Base-by-base conservation (phyloP, 257 asterid genomes). In the Nicotiana noctiflora region DNA sequence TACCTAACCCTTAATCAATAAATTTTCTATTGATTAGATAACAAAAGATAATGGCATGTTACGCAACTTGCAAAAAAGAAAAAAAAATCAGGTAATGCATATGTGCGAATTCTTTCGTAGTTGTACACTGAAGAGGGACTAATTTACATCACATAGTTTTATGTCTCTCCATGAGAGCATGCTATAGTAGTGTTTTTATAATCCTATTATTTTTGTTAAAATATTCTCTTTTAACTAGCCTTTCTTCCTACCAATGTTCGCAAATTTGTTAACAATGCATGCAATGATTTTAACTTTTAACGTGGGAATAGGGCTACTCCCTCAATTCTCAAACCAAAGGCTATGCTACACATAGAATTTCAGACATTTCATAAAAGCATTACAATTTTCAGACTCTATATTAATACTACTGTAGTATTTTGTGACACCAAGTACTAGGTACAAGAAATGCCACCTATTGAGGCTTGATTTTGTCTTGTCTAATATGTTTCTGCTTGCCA, bases 331-430 rank as follows among this genome's bases (percentile, higher is more conserved):
- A 51, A 51, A 51, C 56, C 56, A 23, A 49, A 44, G 78, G 40
- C 23, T 72, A 23, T 46, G 21, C 8, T 72, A 44, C 21, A 7
- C 44, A 72, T 72, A 46, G 25, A 23, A 49, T 6, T 72, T 23
- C 14, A 46, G 78, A 72, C 8, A 49, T 23, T 13, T 70, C 8
- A 12, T 70, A 6, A 72, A 72, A 72, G 23, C 78, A 72, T 72
- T 46, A 72, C 61, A 72, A 72, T 21, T 72, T 49, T 49, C 78
- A 74, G 37, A 72, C 21, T 21, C 77, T 72, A 74, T 59, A 74
- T 55, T 72, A 46, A 46, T 23, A 72, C 55, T 66, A 62, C 10
- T 62, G 34, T 4, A 37, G 7, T 67, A 74, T 49, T 74, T 74
- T 21, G 31, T 74, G 23, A 25, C 79, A 74, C 4, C 61, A 74